Evolutionary conservation across 257 asterid species (phyloP).

Genomic region (Scutellaria barbata): DNA sequence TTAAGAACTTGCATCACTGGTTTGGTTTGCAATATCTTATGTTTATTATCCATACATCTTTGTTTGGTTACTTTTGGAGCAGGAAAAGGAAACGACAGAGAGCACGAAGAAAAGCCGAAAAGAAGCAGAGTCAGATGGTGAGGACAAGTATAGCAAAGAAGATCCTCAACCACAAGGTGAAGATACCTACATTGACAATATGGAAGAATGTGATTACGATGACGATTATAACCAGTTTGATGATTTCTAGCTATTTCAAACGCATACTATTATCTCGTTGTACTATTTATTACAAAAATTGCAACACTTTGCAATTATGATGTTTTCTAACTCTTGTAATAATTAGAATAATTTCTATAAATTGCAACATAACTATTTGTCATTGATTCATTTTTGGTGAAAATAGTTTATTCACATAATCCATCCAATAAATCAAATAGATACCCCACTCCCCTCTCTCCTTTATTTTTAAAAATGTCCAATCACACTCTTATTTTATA

Average conservation of each 20-base stretch:
- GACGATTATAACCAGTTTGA: constrained; percentile 33
- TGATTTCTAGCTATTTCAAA: constrained; percentile 13
- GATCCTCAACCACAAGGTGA: constrained; percentile 38
- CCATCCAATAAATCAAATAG: too few species aligned
- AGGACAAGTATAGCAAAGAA: constrained; percentile 9
- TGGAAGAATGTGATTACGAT: constrained; percentile 40
- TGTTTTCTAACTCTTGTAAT: neutral
- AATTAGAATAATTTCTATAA: neutral
- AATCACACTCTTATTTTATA: too few species aligned
- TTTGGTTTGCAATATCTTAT: neutral
- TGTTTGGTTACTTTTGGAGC: constrained; percentile 26
- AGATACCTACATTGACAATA: constrained; percentile 30
- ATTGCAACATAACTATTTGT: neutral
- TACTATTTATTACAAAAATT: too few species aligned
- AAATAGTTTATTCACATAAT: too few species aligned
- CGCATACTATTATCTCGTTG: neutral
- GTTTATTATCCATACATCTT: neutral
- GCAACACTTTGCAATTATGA: neutral
- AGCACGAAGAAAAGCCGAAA: constrained; percentile 43
- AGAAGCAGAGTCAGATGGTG: constrained; percentile 19
- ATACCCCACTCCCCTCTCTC: too few species aligned
- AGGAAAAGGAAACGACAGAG: constrained; percentile 36
- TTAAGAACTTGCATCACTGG: neutral
- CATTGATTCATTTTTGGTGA: too few species aligned
- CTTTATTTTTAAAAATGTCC: too few species aligned